Evolutionary conservation across 192 early-diverging fungal genomes (phyloP).

Genomic region (Coemansia sp.): DNA sequence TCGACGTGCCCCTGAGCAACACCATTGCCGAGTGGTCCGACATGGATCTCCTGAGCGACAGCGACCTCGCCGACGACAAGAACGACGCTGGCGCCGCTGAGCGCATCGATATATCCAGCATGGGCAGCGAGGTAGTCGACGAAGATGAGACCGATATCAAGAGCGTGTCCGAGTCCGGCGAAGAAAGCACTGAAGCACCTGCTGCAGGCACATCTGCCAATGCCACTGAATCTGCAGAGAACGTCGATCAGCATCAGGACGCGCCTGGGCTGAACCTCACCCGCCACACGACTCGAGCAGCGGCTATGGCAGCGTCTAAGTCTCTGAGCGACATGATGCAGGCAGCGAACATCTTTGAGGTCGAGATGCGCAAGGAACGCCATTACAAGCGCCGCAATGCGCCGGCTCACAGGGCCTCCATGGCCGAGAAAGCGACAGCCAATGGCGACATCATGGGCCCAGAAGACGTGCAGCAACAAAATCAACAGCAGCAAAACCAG

Average conservation of each 20-base stretch:
- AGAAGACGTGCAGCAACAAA: conserved; percentile 4
- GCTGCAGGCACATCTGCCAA: too few relatives aligned
- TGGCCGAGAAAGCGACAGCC: neutral
- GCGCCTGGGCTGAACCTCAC: neutral
- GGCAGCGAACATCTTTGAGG: conserved; percentile 58
- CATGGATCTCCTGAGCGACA: conserved; percentile 47
- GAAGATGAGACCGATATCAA: conserved; percentile 6
- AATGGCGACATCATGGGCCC: neutral
- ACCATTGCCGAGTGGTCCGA: conserved; percentile 46
- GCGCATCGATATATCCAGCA: neutral
- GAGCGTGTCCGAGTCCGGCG: neutral
- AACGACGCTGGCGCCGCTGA: neutral
- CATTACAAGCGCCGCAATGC: conserved; percentile 36
- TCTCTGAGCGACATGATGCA: conserved; percentile 55
- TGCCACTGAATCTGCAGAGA: too few relatives aligned
- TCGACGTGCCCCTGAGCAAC: conserved; percentile 29
- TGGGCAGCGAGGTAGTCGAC: conserved; percentile 1
- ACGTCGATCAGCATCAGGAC: too few relatives aligned
- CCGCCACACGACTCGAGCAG: conserved; percentile 51
- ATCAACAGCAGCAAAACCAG: neutral
- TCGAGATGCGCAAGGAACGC: conserved; percentile 57
- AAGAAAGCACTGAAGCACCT: too few relatives aligned
- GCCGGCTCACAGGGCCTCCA: too few relatives aligned
- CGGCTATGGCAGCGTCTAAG: conserved; percentile 52
- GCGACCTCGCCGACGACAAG: conserved; percentile 26